Percentiles rank a stretch among this genome's conserved stretches.
Conservation (phyloP, 2,329 filamentous ascomycete species). For the Fusarium vanettenii region DNA sequence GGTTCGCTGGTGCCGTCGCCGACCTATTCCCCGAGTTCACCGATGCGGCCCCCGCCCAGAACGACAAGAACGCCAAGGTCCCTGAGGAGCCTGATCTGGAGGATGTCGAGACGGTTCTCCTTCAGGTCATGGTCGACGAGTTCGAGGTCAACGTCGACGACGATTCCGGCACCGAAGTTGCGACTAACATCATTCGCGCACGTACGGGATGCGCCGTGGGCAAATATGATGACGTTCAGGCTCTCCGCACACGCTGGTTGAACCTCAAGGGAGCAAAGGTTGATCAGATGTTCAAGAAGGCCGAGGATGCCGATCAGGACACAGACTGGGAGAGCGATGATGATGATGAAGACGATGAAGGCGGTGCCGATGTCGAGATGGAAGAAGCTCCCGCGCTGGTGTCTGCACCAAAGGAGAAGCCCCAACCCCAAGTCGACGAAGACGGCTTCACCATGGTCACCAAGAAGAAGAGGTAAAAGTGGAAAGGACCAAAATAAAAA, state of each 20-base stretch:
- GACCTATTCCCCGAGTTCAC: slow-evolving; percentile 81
- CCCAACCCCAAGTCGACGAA: slow-evolving; percentile 79
- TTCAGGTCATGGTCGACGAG: slow-evolving; percentile 95
- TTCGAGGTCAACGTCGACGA: slow-evolving; percentile 95
- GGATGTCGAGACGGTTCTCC: slow-evolving; percentile 85
- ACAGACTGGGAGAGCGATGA: slow-evolving; percentile 72
- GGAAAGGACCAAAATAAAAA: slow-evolving; percentile 7
- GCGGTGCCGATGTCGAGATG: slow-evolving; percentile 73
- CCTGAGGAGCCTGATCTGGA: slow-evolving; percentile 72
- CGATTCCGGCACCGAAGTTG: slow-evolving; percentile 81
- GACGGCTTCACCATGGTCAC: slow-evolving; percentile 84
- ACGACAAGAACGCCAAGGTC: slow-evolving; percentile 40
- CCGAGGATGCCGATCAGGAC: slow-evolving; percentile 67
- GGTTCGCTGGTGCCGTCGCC: slow-evolving; percentile 89
- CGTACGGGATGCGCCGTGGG: slow-evolving; percentile 73
- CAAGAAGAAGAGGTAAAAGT: slow-evolving; percentile 71
- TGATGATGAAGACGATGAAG: slow-evolving; percentile 69
- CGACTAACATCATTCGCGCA: slow-evolving; percentile 76
- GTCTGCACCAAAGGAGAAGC: slow-evolving; percentile 69
- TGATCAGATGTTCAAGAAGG: slow-evolving; percentile 64
- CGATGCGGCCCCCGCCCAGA: slow-evolving; percentile 43
- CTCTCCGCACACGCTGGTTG: slow-evolving; percentile 72
- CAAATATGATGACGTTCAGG: slow-evolving; percentile 72
- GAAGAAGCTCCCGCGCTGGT: slow-evolving; percentile 74
- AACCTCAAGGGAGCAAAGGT: slow-evolving; percentile 70